Evolutionary conservation across 2,329 filamentous ascomycete genomes (phyloP).

Genomic region (Ophiostoma australiae): DNA sequence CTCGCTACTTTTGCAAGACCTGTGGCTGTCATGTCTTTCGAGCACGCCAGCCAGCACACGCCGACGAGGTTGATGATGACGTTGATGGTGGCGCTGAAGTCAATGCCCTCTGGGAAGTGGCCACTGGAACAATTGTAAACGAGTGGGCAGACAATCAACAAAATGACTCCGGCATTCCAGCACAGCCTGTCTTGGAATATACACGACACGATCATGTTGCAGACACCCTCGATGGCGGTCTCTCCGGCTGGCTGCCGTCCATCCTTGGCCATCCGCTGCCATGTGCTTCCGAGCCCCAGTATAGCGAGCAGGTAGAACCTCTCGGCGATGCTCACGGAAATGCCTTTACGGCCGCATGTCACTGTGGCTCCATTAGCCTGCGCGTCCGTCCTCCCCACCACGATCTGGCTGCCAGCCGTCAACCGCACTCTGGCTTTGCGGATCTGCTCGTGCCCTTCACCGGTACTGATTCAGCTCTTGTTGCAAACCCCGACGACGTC

Average conservation of each 20-base stretch:
- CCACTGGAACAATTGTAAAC: not conserved
- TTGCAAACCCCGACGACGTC: not conserved
- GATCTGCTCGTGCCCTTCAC: not conserved
- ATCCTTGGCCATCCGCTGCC: not conserved
- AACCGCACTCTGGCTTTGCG: not conserved
- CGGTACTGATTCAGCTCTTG: not conserved
- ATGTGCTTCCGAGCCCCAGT: not conserved
- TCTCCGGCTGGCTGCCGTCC: not conserved
- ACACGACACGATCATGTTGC: not conserved
- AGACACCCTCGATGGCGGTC: not conserved
- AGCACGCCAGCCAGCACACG: conserved; percentile 5
- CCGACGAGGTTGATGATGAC: not conserved
- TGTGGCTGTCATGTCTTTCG: conserved; percentile 43
- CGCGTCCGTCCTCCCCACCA: not conserved
- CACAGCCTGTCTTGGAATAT: not conserved
- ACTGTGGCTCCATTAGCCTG: not conserved
- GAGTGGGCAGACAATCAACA: not conserved
- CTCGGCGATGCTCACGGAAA: not conserved
- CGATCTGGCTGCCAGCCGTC: not conserved
- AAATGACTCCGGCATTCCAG: not conserved
- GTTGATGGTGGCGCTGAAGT: too few species aligned
- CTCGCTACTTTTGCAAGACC: conserved; percentile 38
- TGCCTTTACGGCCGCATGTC: not conserved
- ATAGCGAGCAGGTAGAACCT: not conserved
- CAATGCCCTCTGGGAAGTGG: not conserved